Evolutionary conservation across 768 basidiomycete species (phyloP).

Genomic region (Obba rivulosa): DNA sequence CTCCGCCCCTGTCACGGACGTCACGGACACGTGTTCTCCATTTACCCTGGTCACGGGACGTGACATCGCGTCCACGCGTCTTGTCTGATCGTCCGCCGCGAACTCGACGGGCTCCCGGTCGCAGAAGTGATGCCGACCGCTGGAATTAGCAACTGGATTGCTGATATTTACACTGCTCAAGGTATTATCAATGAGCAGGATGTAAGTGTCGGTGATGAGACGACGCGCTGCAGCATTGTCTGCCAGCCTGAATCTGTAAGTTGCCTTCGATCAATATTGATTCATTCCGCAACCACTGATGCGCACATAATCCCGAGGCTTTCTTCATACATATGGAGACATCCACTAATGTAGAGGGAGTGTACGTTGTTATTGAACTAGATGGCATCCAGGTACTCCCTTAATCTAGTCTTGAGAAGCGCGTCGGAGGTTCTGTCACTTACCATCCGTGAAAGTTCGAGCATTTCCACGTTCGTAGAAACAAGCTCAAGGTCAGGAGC

Average conservation of each 20-base stretch:
- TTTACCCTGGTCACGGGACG: too few species aligned
- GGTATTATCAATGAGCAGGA: not conserved
- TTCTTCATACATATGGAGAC: not conserved
- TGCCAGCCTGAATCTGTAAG: not conserved
- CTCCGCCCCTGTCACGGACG: slow-evolving; percentile 6
- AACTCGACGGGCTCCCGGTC: not conserved
- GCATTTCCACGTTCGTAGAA: not conserved
- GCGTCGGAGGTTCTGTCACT: not conserved
- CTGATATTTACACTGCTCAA: not conserved
- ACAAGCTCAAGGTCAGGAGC: too few species aligned
- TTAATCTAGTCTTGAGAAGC: not conserved
- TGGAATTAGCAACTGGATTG: not conserved
- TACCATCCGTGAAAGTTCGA: not conserved
- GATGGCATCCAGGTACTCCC: not conserved
- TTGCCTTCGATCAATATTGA: not conserved
- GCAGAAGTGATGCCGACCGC: not conserved
- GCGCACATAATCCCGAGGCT: too few species aligned
- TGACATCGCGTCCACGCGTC: too few species aligned
- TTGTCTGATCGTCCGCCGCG: not conserved
- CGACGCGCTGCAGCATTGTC: not conserved
- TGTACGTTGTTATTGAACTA: not conserved
- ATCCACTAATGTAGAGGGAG: not conserved
- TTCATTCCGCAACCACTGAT: too few species aligned
- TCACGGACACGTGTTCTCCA: not conserved
- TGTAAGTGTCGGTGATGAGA: not conserved